Evolutionary conservation across 768 basidiomycete genomes (phyloP).

Genomic region (Pulveroboletus frians): DNA sequence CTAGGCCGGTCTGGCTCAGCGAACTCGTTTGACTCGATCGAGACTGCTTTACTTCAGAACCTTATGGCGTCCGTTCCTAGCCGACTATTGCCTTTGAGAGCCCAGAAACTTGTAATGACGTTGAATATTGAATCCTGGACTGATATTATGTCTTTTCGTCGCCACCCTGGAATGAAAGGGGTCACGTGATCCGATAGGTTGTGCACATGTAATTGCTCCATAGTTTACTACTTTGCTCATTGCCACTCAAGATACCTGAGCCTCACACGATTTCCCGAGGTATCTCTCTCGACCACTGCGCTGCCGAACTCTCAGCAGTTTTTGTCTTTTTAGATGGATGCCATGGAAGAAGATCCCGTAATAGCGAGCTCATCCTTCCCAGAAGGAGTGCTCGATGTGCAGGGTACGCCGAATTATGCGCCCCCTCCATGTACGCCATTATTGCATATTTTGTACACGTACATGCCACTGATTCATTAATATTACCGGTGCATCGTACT

Average conservation of each 20-base stretch:
- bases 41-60: not conserved
- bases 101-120: not conserved
- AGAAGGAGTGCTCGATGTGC: slow-evolving; percentile 16
- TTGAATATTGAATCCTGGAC: not conserved
- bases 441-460: not conserved
- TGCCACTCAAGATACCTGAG: slow-evolving; percentile 25
- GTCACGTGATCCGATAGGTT: slow-evolving; percentile 19
- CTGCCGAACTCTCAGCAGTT: not conserved
- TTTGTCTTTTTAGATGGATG: slow-evolving; percentile 25
- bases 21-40: not conserved
- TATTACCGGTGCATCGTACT: not conserved
- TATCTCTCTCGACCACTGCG: not conserved
- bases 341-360: slow-evolving; percentile 32
- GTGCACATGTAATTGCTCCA: not conserved
- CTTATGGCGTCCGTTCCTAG: not conserved
- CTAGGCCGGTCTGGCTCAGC: no score
- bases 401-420: slow-evolving; percentile 11
- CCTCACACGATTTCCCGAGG: slow-evolving; percentile 2
- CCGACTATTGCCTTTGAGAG: not conserved
- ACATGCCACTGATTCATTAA: slow-evolving; percentile 8
- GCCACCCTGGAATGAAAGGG: not conserved
- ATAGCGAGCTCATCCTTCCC: slow-evolving; percentile 21
- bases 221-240: slow-evolving; percentile 2
- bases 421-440: slow-evolving; percentile 19
- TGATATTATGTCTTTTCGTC: no score